Conservation (phyloP, 2,329 filamentous ascomycete genomes). For the Paecilomyces sp. region DNA sequence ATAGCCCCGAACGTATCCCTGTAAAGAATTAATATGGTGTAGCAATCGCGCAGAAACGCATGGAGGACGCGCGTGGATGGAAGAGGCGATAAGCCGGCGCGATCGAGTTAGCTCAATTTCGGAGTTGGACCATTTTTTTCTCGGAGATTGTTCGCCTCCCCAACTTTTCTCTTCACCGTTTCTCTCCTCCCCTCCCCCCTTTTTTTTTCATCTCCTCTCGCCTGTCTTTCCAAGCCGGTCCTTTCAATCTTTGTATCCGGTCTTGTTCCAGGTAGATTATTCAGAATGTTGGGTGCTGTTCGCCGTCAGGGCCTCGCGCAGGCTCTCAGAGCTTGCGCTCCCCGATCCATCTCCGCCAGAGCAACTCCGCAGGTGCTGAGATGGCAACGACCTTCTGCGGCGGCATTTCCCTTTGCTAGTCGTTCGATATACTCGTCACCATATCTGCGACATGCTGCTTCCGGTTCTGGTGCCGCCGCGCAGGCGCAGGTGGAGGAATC, state of each 20-base stretch:
- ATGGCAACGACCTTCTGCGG: constrained; percentile 16
- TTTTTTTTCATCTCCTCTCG: neutral
- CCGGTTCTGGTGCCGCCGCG: constrained; percentile 11
- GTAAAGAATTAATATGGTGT: too few relatives aligned
- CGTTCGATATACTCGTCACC: constrained; percentile 25
- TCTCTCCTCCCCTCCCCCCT: neutral
- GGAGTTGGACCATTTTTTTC: neutral
- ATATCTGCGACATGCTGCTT: constrained; percentile 16
- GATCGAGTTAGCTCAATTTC: neutral
- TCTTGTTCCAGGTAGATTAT: neutral
- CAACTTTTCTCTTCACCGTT: neutral
- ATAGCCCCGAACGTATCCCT: too few relatives aligned
- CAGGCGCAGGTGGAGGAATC: constrained; percentile 11
- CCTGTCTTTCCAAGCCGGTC: neutral
- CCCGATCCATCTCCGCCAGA: constrained; percentile 19
- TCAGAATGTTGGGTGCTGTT: constrained; percentile 30
- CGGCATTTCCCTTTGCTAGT: constrained; percentile 8
- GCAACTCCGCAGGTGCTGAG: constrained; percentile 21
- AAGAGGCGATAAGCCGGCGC: neutral
- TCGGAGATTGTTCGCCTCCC: neutral
- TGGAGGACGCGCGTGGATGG: neutral
- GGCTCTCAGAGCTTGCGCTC: constrained; percentile 26
- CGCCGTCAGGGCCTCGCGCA: constrained; percentile 31
- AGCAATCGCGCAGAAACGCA: neutral
- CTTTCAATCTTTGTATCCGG: neutral